phyloP scores from a whole-genome alignment of 169 alveolate genomes.

The Plasmodium reichenowi region DNA sequence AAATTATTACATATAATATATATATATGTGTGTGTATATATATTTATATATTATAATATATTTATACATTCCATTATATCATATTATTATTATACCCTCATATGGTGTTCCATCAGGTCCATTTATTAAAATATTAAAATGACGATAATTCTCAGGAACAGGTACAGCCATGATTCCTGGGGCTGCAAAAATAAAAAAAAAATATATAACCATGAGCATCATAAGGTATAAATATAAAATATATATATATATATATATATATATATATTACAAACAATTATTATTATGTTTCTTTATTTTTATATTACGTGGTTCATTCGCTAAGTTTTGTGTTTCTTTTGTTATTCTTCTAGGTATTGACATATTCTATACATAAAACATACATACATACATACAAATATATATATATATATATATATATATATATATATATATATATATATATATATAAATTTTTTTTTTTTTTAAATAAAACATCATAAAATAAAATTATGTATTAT shows the following conservation, averaged over 20 bases:
- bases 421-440: too few relatives aligned
- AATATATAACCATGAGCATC: neutral
- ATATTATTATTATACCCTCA: slow-evolving; percentile 89
- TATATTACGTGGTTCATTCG: slow-evolving; percentile 88
- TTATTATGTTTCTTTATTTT: neutral
- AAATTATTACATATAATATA: neutral
- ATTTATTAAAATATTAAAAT: slow-evolving; percentile 94
- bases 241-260: neutral
- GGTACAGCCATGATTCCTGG: slow-evolving; percentile 96
- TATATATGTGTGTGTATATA: neutral
- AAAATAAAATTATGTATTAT: too few relatives aligned
- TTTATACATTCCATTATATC: neutral
- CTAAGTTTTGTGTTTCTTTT: slow-evolving; percentile 90
- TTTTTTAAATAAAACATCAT: too few relatives aligned
- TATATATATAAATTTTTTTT: too few relatives aligned
- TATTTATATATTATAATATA: neutral
- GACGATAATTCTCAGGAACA: slow-evolving; percentile 94
- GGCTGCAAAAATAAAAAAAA: slow-evolving; percentile 81
- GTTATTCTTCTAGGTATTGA: slow-evolving; percentile 88
- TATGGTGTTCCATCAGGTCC: slow-evolving; percentile 99
- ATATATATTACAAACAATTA: neutral
- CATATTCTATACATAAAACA: slow-evolving; percentile 52
- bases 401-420: too few relatives aligned
- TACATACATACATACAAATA: neutral
- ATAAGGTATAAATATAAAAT: neutral